Conservation (phyloP, 2,329 filamentous ascomycete genomes). For the Clathrospora elynae region DNA sequence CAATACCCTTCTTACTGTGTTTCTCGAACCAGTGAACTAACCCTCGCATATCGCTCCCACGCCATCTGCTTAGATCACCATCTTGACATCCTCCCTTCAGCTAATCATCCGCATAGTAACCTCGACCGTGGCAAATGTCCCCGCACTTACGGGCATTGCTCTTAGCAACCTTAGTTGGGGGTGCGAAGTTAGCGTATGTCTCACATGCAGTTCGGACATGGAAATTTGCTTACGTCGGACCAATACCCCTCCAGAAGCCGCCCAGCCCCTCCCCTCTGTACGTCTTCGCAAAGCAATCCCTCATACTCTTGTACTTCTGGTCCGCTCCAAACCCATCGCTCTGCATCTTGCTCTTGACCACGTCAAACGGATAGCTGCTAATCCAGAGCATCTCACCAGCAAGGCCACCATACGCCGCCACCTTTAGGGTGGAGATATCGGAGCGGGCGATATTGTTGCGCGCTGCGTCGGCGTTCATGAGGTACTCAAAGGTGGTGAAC, state of each 20-base stretch:
- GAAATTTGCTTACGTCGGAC: too few species aligned
- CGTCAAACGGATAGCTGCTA: conserved; percentile 91
- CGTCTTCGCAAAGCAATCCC: conserved; percentile 85
- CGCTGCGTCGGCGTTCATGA: conserved; percentile 88
- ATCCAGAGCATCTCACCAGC: conserved; percentile 96
- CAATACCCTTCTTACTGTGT: too few species aligned
- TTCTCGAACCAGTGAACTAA: too few species aligned
- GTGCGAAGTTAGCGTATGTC: too few species aligned
- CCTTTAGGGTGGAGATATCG: conserved; percentile 80
- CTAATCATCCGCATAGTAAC: conserved; percentile 32
- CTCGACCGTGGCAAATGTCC: conserved; percentile 81
- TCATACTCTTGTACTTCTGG: conserved; percentile 79
- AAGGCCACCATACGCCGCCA: conserved; percentile 89
- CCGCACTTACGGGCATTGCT: conserved; percentile 95
- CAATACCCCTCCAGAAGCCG: conserved; percentile 95
- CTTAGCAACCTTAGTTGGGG: too few species aligned
- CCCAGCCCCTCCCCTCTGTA: conserved; percentile 74
- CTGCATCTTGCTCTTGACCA: conserved; percentile 99
- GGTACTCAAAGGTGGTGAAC: conserved; percentile 93
- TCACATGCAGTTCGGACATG: too few species aligned
- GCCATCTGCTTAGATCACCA: too few species aligned
- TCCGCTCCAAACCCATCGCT: conserved; percentile 82
- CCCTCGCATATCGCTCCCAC: too few species aligned
- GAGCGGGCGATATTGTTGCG: conserved; percentile 77
- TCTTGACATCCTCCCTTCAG: conserved; percentile 3